Evolutionary conservation across 2,329 filamentous ascomycete genomes (phyloP), one percentile per base, ranked within the genome.

Genomic region (Teratosphaeria epicoccoides): DNA sequence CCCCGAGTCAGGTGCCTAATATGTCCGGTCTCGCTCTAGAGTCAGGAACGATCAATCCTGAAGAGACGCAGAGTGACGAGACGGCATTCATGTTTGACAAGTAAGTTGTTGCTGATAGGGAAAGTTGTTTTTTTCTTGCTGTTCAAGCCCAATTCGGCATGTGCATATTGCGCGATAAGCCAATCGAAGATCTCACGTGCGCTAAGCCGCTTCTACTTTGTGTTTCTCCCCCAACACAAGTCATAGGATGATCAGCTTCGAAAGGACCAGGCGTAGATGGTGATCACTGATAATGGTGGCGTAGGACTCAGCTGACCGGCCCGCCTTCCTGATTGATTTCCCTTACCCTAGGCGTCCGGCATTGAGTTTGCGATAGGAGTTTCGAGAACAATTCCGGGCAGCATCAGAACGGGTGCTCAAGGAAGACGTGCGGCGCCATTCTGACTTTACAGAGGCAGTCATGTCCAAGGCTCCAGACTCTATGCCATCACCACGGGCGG

Each of bases 391-490:
- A 17, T 9, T 40, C 14, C n/a, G 33, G 33, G 33, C 33, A 40
- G 14, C n/a, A 7, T 9, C 33, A 40, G 33, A 17, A 20, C 33
- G 7, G 33, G n/a, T 7, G 10, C 33, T 7, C 33, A 1, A 40
- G 33, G 14, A 4, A 40, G 14, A 40, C 33, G 28, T 11, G 10
- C 28, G 14, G 28, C 9, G 1, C 28, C 11, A 2, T 7, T 4
- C 28, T 3, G 14, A 11, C 28, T 29, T 10, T 11, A 4, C 28
- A 17, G 5, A 47, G 11, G 17, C 44, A 24, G n/a, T 12, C 28
- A 46, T 52, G 52, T 49, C 49, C n/a, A 49, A 44, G 43, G 49
- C 52, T 26, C 49, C 49, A 2, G 17, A 25, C 23, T 46, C 45
- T 24, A 45, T 48, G 20, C 49, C 52, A 10, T 54, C 52, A 23